These are phyloP conservation scores for Fusarium robinianum DNA, from an alignment of 2,329 filamentous ascomycete genomes.

Conservation along the genomic window DNA sequence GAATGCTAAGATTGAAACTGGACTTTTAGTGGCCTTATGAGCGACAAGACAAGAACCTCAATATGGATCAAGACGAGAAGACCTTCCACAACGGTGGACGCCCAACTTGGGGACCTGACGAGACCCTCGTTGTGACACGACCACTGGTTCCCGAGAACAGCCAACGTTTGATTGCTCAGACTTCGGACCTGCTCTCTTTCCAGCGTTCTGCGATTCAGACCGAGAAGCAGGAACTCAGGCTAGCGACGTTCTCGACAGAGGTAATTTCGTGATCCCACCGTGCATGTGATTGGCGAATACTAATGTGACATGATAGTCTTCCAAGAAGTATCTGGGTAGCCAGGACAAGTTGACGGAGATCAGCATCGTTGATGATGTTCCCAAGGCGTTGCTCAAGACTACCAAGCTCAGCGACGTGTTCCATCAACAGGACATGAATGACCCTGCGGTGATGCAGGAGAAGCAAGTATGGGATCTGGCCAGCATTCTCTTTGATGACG, in stretches of 20 bases:
- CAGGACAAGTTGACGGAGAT: slow-evolving; percentile 63
- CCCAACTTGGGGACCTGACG: slow-evolving; percentile 77
- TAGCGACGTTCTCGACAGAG: slow-evolving; percentile 65
- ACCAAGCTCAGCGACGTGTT: slow-evolving; percentile 45
- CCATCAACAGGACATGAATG: slow-evolving; percentile 47
- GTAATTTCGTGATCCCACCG: slow-evolving; percentile 42
- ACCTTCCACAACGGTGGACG: slow-evolving; percentile 75
- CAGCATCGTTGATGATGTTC: slow-evolving; percentile 59
- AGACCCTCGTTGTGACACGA: slow-evolving; percentile 67
- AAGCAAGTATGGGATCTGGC: slow-evolving; percentile 83
- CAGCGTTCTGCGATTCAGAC: slow-evolving; percentile 58
- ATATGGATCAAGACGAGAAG: slow-evolving; percentile 66
- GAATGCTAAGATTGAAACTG: slow-evolving; percentile 52
- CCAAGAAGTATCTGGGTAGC: slow-evolving; percentile 56
- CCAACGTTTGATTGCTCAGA: slow-evolving; percentile 35
- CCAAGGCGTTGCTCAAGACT: slow-evolving; percentile 57
- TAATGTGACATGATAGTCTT: slow-evolving; percentile 50
- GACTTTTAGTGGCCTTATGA: slow-evolving; percentile 85
- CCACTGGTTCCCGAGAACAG: slow-evolving; percentile 46
- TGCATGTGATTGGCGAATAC: not conserved
- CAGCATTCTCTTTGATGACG: slow-evolving; percentile 82
- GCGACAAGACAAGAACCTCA: slow-evolving; percentile 72
- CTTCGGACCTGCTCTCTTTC: slow-evolving; percentile 40
- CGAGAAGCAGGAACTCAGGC: slow-evolving; percentile 66
- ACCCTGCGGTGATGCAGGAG: slow-evolving; percentile 63